Base-by-base conservation (phyloP, 352 stramenopile genomes). In the Elongisporangium prolatum region DNA sequence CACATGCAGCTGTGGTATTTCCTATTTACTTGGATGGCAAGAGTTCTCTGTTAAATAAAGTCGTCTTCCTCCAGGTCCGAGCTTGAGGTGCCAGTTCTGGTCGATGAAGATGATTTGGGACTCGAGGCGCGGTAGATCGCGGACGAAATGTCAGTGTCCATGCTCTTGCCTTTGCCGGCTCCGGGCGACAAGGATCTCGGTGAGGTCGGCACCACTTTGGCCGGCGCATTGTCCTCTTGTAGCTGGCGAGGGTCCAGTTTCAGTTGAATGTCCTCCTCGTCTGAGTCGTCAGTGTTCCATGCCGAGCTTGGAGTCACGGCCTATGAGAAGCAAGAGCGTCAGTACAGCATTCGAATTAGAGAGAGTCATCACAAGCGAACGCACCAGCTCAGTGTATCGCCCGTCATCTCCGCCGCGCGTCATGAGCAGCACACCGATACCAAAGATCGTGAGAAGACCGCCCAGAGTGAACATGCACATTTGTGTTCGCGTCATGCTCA, bases 401-500 rank as follows among this genome's bases (percentile, higher is more conserved):
- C 71, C 64, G 0, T 62, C 62, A 14, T 81, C 75, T 34, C 63
- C 48, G 16, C 65, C 65, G 21, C 78, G 78, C 34, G 75, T 86
- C 65, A 81, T 86, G 51, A 93, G 73, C 56, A 93, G 56, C 48
- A 88, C 80, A 25, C 89, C 65, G 59, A 94, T 94, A 11, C 84
- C 84, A 13, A 68, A 61, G 62, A 93, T 93, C n/a, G 84, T 93
- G 40, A 93, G 59, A 24, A 79, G 63, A 17, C 80, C 81, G 20
- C 84, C 84, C 59, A 89, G 58, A 3, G 84, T 88, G 65, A 93
- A 93, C 80, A 93, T 91, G 56, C 77, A 64, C 74, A 84, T 81
- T 54, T 91, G 80, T n/a, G 66, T 71, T 4, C 68, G 63, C 37
- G 84, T 91, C 84, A 93, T 93, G 67, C 61, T 88, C 49, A 89